These are phyloP conservation scores for Penicillium crustosum DNA, from an alignment of 2,329 filamentous ascomycete species.

Conservation along the genomic window DNA sequence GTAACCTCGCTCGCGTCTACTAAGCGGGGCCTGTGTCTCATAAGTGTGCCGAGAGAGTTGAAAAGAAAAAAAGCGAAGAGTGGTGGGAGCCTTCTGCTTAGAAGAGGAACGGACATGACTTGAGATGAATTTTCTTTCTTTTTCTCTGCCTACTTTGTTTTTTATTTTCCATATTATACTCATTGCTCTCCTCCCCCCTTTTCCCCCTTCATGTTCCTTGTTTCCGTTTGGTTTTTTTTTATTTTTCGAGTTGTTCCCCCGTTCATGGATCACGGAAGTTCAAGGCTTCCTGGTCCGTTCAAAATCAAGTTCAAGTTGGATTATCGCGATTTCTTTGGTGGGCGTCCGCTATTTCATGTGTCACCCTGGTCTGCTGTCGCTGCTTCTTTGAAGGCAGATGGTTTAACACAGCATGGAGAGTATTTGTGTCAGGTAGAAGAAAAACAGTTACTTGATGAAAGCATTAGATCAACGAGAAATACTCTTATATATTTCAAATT, in stretches of 20 bases:
- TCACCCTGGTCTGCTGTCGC: conserved; percentile 25
- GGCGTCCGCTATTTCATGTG: conserved; percentile 27
- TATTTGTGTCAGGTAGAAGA: conserved; percentile 23
- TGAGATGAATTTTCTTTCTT: conserved; percentile 31
- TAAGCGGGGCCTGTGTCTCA: conserved; percentile 45
- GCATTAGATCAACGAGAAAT: conserved; percentile 26
- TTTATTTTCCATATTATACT: conserved; percentile 21
- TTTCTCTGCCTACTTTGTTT: conserved; percentile 25
- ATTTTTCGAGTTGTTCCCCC: conserved; percentile 12
- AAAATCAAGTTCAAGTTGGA: conserved; percentile 26
- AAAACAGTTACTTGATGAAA: conserved; percentile 29
- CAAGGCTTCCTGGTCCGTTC: conserved; percentile 15
- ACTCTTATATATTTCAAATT: conserved; percentile 10
- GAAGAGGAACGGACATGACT: conserved; percentile 30
- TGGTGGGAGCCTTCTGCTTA: conserved; percentile 21
- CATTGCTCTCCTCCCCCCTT: conserved; percentile 10
- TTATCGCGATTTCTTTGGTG: conserved; percentile 26
- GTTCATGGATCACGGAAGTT: conserved; percentile 14
- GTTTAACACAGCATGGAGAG: conserved; percentile 18
- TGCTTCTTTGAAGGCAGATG: conserved; percentile 15
- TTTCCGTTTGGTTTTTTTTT: conserved; percentile 18
- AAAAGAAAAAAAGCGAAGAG: conserved; percentile 23
- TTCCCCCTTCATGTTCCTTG: conserved; percentile 6
- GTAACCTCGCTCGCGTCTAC: conserved; percentile 94
- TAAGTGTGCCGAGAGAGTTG: conserved; percentile 18